Conservation (phyloP, 2,329 filamentous ascomycete genomes). For the Diaporthe sp. region DNA sequence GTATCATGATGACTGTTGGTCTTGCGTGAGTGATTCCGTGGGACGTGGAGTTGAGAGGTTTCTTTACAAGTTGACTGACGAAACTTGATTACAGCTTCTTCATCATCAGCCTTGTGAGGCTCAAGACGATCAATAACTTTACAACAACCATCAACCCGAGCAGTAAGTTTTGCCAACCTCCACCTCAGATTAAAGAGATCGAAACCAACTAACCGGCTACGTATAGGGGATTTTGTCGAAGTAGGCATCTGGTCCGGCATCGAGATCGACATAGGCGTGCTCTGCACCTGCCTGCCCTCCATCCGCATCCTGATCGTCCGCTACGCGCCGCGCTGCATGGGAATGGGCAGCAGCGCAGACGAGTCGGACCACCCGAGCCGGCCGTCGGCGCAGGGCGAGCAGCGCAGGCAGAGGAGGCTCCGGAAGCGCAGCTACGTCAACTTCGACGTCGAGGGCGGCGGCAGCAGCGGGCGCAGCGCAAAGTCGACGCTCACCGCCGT, state of each 20-base stretch:
- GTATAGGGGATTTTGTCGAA: slow-evolving; percentile 40
- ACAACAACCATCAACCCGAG: slow-evolving; percentile 12
- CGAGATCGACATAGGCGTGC: slow-evolving; percentile 51
- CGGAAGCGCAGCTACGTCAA: slow-evolving; percentile 25
- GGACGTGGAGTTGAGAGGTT: too few relatives aligned
- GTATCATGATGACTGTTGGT: slow-evolving; percentile 55
- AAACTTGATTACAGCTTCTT: not conserved
- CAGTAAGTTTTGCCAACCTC: not conserved
- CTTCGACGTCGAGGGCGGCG: not conserved
- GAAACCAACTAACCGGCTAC: not conserved
- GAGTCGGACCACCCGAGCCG: not conserved
- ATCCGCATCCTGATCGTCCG: slow-evolving; percentile 49
- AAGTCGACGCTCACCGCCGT: not conserved
- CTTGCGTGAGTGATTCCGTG: not conserved
- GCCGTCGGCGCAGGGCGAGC: not conserved
- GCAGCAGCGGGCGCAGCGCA: not conserved
- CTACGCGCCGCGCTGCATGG: slow-evolving; percentile 20
- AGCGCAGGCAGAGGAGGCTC: slow-evolving; percentile 1
- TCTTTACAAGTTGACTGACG: not conserved
- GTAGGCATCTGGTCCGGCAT: slow-evolving; percentile 49
- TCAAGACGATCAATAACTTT: not conserved
- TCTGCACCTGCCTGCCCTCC: slow-evolving; percentile 51
- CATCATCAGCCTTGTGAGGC: slow-evolving; percentile 19
- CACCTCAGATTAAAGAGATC: not conserved
- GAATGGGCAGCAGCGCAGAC: slow-evolving; percentile 4